Conservation (phyloP, 257 asterid genomes). For the Petunia axillaris region DNA sequence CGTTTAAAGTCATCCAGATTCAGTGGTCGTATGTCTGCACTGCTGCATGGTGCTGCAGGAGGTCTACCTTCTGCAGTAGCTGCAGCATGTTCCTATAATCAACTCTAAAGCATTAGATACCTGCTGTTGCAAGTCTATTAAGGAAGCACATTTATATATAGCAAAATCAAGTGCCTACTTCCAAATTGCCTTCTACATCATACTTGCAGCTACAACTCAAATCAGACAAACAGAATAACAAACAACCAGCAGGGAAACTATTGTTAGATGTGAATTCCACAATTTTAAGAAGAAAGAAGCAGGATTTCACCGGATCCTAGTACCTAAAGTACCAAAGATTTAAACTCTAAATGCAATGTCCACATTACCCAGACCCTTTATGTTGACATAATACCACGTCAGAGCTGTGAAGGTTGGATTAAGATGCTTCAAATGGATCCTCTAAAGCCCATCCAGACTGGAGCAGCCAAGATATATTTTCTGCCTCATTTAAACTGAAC, state of each 20-base stretch:
- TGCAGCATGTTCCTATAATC: conserved; percentile 67
- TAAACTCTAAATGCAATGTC: background rate
- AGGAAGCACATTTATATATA: background rate
- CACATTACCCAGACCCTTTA: background rate
- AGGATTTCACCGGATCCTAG: background rate
- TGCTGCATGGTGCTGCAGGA: conserved; percentile 68
- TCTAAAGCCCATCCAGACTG: background rate
- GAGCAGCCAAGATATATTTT: background rate
- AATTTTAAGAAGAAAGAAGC: background rate
- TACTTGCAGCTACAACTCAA: background rate
- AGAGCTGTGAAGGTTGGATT: background rate
- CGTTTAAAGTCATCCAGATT: conserved; percentile 71
- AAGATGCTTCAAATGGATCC: background rate
- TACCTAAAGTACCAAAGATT: background rate
- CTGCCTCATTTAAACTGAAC: background rate
- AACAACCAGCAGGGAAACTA: background rate
- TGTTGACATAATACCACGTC: background rate
- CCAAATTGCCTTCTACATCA: background rate
- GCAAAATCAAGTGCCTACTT: background rate
- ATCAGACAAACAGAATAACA: background rate
- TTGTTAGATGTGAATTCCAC: background rate
- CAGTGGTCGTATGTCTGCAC: conserved; percentile 72
- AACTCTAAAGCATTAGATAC: conserved; percentile 21
- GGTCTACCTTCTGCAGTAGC: conserved; percentile 70
- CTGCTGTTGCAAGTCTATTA: background rate